Conservation (phyloP, 148 eudicot genomes). For the Fallopia convolvulus region DNA sequence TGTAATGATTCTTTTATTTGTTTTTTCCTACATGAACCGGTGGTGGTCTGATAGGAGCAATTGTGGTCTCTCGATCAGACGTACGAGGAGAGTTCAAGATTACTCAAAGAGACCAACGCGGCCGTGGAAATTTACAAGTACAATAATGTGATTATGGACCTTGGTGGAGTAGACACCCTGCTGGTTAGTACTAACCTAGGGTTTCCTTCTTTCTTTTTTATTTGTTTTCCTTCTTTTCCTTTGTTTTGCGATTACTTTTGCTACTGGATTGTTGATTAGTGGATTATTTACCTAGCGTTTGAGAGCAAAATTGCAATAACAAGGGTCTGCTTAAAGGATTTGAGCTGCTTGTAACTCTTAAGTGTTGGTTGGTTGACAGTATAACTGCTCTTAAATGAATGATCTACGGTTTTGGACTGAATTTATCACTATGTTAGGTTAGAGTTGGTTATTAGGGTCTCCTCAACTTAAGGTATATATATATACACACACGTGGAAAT, state of each 20-base stretch:
- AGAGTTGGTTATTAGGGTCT: not conserved
- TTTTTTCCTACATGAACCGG: not conserved
- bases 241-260: not conserved
- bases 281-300: not conserved
- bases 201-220: not conserved
- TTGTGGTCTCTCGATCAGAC: conserved; percentile 55
- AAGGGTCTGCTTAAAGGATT: not conserved
- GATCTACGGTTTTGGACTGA: not conserved
- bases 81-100: conserved; percentile 62
- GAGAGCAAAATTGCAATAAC: not conserved
- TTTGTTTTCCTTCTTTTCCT: too few species aligned
- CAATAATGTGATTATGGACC: conserved; percentile 50
- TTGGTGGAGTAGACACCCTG: conserved; percentile 40
- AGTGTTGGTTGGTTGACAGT: not conserved
- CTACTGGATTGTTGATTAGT: not conserved
- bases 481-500: not conserved
- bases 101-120: conserved; percentile 74
- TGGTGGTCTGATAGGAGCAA: conserved; percentile 43
- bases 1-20: not conserved
- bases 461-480: not conserved
- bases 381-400: not conserved
- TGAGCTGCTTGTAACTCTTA: not conserved
- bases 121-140: conserved; percentile 77
- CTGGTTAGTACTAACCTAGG: conserved; percentile 39
- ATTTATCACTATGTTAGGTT: not conserved